Percentiles rank a stretch among this genome's conserved stretches.
These are phyloP conservation scores for Ogataea methylovora DNA, from an alignment of 805 yeast genomes.

Conservation along the genomic window DNA sequence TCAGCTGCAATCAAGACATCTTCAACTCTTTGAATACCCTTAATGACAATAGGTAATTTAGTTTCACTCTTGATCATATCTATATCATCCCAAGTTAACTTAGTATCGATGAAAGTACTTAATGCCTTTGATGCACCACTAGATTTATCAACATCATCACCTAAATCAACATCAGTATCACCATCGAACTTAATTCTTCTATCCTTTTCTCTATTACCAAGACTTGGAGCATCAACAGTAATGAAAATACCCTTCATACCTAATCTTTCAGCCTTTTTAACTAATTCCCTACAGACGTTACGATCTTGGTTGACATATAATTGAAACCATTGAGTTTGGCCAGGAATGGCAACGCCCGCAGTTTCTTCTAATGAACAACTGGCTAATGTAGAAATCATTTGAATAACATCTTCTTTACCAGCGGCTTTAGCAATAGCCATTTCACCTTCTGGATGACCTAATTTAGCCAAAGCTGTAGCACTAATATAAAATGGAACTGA, in stretches of 20 bases:
- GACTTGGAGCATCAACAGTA: conserved; percentile 89
- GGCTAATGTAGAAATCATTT: conserved; percentile 91
- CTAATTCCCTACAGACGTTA: conserved; percentile 48
- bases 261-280: conserved; percentile 63
- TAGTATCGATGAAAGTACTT: conserved; percentile 75
- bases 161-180: conserved; percentile 38
- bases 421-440: conserved; percentile 80
- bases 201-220: conserved; percentile 72
- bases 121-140: conserved; percentile 87
- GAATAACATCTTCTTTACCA: conserved; percentile 60
- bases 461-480: conserved; percentile 87
- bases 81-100: conserved; percentile 59
- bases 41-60: conserved; percentile 59
- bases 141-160: conserved; percentile 46
- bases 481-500: conserved; percentile 80
- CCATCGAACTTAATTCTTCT: conserved; percentile 22
- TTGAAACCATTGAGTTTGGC: conserved; percentile 84
- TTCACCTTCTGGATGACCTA: conserved; percentile 94
- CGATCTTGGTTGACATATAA: conserved; percentile 77
- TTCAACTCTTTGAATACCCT: conserved; percentile 80
- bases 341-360: conserved; percentile 54
- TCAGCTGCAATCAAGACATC: conserved; percentile 72
- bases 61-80: conserved; percentile 48
- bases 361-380: conserved; percentile 86
- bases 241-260: conserved; percentile 80